Evolutionary conservation across 257 asterid species (phyloP).

Genomic region (Solanum etuberosum): DNA sequence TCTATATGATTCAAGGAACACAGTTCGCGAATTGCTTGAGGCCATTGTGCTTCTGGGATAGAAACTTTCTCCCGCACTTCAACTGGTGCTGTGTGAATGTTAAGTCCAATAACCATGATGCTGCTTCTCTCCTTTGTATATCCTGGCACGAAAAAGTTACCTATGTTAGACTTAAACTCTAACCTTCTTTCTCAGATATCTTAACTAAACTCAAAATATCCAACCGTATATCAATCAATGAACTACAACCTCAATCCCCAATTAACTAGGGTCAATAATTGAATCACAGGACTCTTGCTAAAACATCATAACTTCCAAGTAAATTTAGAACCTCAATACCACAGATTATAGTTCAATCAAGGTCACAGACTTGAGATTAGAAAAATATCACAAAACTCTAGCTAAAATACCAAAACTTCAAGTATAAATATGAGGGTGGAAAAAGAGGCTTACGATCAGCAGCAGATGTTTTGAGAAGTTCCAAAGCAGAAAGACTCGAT

Average conservation of each 20-base stretch:
- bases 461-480: slow-evolving; percentile 66
- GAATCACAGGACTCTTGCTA: background rate
- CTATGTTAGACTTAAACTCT: background rate
- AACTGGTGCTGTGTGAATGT: slow-evolving; percentile 69
- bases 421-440: too few relatives aligned
- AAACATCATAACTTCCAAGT: background rate
- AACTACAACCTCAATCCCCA: background rate
- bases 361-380: background rate
- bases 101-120: slow-evolving; percentile 69
- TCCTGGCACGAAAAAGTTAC: slow-evolving; percentile 34
- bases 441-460: slow-evolving; percentile 48
- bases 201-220: background rate
- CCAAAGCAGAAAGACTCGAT: slow-evolving; percentile 61
- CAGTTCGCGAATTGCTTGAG: slow-evolving; percentile 58
- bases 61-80: slow-evolving; percentile 86
- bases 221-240: background rate
- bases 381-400: background rate
- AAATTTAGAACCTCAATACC: background rate
- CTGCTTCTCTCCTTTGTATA: slow-evolving; percentile 76
- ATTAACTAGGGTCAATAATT: background rate
- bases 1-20: slow-evolving; percentile 77
- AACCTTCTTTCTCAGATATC: background rate
- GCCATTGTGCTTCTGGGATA: slow-evolving; percentile 87
- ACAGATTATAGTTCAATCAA: background rate
- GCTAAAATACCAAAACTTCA: background rate